phyloP scores from a whole-genome alignment of 2,329 filamentous ascomycete genomes.

The Epichloe gansuensis region DNA sequence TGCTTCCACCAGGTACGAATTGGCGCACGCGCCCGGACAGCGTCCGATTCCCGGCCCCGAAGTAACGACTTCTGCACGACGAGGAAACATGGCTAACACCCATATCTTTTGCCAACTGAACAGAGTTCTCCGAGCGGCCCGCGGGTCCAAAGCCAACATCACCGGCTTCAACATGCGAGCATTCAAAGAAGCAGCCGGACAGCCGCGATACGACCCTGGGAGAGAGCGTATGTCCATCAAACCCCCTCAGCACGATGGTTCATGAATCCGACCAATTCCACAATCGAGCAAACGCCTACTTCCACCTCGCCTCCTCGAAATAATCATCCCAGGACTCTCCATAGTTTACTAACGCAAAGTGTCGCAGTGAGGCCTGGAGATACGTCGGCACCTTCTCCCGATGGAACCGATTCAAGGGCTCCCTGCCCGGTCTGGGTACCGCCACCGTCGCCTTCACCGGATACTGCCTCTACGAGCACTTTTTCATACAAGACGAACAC shows the following conservation, averaged over 20 bases:
- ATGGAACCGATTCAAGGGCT: slow-evolving; percentile 75
- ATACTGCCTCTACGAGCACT: slow-evolving; percentile 82
- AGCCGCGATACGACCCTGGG: slow-evolving; percentile 53
- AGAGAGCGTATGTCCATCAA: slow-evolving; percentile 40
- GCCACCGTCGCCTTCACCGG: slow-evolving; percentile 80
- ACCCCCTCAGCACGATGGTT: not conserved
- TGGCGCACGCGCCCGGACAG: slow-evolving; percentile 4
- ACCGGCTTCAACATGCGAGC: slow-evolving; percentile 86
- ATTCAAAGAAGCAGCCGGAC: slow-evolving; percentile 59
- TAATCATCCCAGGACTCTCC: slow-evolving; percentile 9
- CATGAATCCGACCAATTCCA: not conserved
- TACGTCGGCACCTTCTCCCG: slow-evolving; percentile 82
- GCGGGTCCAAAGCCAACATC: slow-evolving; percentile 55
- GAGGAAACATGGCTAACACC: not conserved
- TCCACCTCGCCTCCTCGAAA: not conserved
- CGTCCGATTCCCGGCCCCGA: not conserved
- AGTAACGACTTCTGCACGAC: not conserved
- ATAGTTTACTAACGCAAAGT: not conserved
- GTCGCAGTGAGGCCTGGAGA: slow-evolving; percentile 77
- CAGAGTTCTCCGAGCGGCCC: slow-evolving; percentile 39
- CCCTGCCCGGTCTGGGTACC: slow-evolving; percentile 85
- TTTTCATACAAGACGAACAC: slow-evolving; percentile 68
- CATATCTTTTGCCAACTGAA: not conserved
- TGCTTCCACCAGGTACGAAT: slow-evolving; percentile 28
- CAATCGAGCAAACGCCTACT: not conserved